Conservation (phyloP, 2,329 filamentous ascomycete genomes). For the Clonostachys rosea region DNA sequence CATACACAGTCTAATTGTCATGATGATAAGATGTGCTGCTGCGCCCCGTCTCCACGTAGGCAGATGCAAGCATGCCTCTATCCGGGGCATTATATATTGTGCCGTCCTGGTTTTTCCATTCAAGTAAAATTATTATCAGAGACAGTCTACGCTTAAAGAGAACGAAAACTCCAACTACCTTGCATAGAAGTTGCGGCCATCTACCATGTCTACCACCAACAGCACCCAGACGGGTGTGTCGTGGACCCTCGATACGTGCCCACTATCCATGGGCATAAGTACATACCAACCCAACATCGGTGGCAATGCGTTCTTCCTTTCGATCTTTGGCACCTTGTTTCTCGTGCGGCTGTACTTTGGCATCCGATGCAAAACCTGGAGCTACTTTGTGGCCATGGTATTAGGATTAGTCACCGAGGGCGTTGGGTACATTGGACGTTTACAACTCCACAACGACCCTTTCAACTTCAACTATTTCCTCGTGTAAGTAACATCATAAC, state of each 20-base stretch:
- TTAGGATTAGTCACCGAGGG: constrained; percentile 45
- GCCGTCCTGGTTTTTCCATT: too few relatives aligned
- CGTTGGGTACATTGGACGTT: constrained; percentile 53
- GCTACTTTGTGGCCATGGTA: constrained; percentile 37
- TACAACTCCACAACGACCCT: constrained; percentile 48
- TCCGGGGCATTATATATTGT: too few relatives aligned
- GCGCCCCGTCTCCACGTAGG: too few relatives aligned
- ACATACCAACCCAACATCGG: background rate
- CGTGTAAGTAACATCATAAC: constrained; percentile 5
- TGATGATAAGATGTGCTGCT: too few relatives aligned
- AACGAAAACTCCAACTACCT: too few relatives aligned
- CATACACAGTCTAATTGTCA: too few relatives aligned
- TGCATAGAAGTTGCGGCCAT: background rate
- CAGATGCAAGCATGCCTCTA: too few relatives aligned
- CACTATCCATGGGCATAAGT: background rate
- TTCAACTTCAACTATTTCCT: constrained; percentile 49
- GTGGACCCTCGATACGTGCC: background rate
- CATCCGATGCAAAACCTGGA: constrained; percentile 29
- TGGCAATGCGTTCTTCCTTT: background rate
- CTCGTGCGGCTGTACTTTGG: constrained; percentile 29
- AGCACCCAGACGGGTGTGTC: background rate
- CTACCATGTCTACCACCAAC: constrained; percentile 1
- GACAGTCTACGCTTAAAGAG: too few relatives aligned
- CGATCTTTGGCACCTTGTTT: constrained; percentile 27
- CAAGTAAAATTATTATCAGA: too few relatives aligned